phyloP scores from a whole-genome alignment of 2,329 filamentous ascomycete genomes.

The Didymella exigua region DNA sequence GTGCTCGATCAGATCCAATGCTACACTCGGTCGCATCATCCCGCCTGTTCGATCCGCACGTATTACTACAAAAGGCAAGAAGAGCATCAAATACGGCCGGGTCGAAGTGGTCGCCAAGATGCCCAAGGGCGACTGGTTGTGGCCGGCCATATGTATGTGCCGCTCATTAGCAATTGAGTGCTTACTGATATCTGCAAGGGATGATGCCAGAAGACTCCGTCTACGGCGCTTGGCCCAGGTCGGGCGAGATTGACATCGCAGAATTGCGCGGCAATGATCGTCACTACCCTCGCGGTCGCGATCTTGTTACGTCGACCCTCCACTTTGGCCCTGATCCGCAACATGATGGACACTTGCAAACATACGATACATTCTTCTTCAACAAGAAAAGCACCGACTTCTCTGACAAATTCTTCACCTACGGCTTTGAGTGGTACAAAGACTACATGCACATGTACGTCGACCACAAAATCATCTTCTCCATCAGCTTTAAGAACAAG shows the following conservation, averaged over 20 bases:
- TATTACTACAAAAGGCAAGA: constrained; percentile 73
- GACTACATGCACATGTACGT: constrained; percentile 87
- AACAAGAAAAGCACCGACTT: constrained; percentile 71
- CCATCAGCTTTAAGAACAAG: constrained; percentile 66
- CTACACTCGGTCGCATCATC: constrained; percentile 73
- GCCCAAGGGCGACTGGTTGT: constrained; percentile 80
- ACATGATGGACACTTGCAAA: constrained; percentile 31
- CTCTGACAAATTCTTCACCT: constrained; percentile 71
- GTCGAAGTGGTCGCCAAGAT: constrained; percentile 79
- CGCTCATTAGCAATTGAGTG: neutral
- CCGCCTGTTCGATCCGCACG: constrained; percentile 78
- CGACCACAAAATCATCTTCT: constrained; percentile 78
- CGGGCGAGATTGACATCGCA: constrained; percentile 81
- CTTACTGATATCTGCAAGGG: constrained; percentile 39
- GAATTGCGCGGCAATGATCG: constrained; percentile 79
- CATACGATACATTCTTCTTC: constrained; percentile 27
- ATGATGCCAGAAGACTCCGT: constrained; percentile 65
- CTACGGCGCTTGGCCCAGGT: constrained; percentile 77
- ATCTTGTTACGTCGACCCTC: constrained; percentile 75
- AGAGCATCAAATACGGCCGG: constrained; percentile 78
- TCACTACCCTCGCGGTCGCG: constrained; percentile 74
- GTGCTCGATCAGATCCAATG: constrained; percentile 75
- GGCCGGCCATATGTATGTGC: constrained; percentile 75
- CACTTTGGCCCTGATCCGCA: constrained; percentile 68
- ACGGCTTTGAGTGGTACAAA: constrained; percentile 72